Evolutionary conservation across 1,284 basidiomycete species (phyloP).

Genomic region (Tylopilus sp.): DNA sequence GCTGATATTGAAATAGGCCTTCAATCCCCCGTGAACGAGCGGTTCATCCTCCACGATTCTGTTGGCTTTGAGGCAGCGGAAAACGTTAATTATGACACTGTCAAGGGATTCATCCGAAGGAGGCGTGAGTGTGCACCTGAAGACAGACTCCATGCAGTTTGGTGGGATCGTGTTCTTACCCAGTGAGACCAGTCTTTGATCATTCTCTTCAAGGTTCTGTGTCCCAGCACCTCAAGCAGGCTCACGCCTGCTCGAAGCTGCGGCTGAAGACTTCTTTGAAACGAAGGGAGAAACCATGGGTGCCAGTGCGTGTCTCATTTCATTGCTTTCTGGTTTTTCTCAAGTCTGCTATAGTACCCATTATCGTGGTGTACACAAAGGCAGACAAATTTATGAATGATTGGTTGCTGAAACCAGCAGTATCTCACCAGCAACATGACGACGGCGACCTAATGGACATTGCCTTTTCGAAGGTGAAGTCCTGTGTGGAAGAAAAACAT

Average conservation of each 20-base stretch:
- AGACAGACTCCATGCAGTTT: slow-evolving; percentile 1
- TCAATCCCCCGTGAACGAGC: slow-evolving; percentile 1
- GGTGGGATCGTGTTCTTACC: neutral
- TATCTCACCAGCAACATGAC: neutral
- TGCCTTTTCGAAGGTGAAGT: neutral
- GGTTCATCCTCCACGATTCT: too few species aligned
- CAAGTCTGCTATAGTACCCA: neutral
- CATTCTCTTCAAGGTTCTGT: neutral
- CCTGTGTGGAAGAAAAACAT: neutral
- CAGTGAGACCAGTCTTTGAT: too few species aligned
- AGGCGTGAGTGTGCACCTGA: too few species aligned
- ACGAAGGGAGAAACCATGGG: neutral
- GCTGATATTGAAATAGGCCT: neutral
- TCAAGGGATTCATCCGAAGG: neutral
- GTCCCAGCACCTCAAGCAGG: neutral
- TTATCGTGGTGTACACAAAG: neutral
- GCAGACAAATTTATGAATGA: neutral
- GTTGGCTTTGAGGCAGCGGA: neutral
- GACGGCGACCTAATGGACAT: too few species aligned
- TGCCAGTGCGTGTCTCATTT: neutral
- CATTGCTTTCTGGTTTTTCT: neutral
- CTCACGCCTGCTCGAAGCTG: neutral
- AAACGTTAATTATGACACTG: neutral
- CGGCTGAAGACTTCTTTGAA: slow-evolving; percentile 2
- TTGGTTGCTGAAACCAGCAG: neutral